A percentile compares a stretch with the other conserved stretches of the same genome.
phyloP scores from a whole-genome alignment of 2,329 filamentous ascomycete species.

The Byssothecium circinans region DNA sequence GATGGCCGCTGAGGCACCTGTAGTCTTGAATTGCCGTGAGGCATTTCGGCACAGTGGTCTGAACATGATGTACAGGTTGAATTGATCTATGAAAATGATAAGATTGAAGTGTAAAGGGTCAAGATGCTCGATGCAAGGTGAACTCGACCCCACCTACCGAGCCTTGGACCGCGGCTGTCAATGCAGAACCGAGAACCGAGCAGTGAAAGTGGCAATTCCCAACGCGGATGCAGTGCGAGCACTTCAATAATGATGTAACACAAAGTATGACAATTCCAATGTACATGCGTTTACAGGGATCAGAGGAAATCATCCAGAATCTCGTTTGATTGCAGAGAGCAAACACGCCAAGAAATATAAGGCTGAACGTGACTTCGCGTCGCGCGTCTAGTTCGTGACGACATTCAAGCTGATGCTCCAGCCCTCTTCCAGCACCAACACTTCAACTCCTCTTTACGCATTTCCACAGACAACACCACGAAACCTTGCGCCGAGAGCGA shows the following conservation, averaged over 20 bases:
- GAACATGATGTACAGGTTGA: constrained; percentile 43
- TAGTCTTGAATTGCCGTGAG: constrained; percentile 43
- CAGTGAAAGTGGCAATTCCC: constrained; percentile 2
- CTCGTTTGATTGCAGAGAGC: not conserved
- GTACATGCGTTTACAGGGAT: too few species aligned
- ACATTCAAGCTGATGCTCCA: constrained; percentile 13
- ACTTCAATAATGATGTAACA: not conserved
- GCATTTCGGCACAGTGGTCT: constrained; percentile 45
- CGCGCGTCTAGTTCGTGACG: constrained; percentile 36
- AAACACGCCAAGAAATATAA: constrained; percentile 26
- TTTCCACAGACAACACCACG: not conserved
- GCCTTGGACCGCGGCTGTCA: constrained; percentile 19
- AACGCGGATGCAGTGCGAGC: not conserved
- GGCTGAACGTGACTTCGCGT: constrained; percentile 34
- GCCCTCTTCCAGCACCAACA: constrained; percentile 14
- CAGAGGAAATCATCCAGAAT: too few species aligned
- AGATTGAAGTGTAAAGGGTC: not conserved
- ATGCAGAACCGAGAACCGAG: constrained; percentile 1
- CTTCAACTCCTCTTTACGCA: constrained; percentile 7
- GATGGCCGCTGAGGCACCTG: constrained; percentile 29
- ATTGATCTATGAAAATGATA: not conserved
- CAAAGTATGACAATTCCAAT: too few species aligned
- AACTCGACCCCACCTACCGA: constrained; percentile 12
- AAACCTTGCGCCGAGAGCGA: not conserved
- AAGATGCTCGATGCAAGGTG: not conserved